These are phyloP conservation scores for Pythium dissimile DNA, from an alignment of 352 stramenopile genomes.

Conservation along the genomic window DNA sequence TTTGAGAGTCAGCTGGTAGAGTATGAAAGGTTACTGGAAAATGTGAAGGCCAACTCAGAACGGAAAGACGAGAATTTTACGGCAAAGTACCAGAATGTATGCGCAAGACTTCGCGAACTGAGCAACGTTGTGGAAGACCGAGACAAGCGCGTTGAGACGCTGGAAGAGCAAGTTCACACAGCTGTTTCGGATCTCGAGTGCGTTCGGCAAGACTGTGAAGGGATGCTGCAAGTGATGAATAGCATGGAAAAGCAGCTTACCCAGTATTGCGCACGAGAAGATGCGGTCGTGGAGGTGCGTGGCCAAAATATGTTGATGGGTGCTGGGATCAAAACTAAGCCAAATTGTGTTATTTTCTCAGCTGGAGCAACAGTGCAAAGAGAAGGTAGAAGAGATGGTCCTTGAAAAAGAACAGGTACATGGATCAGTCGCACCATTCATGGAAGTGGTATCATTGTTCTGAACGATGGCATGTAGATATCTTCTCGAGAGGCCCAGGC, in stretches of 20 bases:
- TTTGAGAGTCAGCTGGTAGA: conserved; percentile 52
- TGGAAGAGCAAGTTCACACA: conserved; percentile 38
- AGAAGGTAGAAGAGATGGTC: conserved; percentile 59
- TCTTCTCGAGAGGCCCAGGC: conserved; percentile 58
- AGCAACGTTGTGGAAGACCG: conserved; percentile 54
- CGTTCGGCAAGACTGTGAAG: conserved; percentile 75
- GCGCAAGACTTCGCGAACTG: conserved; percentile 56
- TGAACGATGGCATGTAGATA: conserved; percentile 26
- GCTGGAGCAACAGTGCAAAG: conserved; percentile 71
- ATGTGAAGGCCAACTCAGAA: conserved; percentile 56
- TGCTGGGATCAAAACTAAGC: not conserved
- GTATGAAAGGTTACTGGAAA: conserved; percentile 56
- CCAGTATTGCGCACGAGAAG: conserved; percentile 69
- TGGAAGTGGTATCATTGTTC: not conserved
- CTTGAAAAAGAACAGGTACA: conserved; percentile 75
- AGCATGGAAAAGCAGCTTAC: conserved; percentile 83
- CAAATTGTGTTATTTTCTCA: conserved; percentile 11
- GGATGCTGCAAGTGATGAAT: conserved; percentile 78
- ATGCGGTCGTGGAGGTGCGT: conserved; percentile 63
- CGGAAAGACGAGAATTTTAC: conserved; percentile 63
- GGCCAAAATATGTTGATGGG: not conserved
- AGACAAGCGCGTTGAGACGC: conserved; percentile 44
- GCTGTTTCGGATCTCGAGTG: conserved; percentile 55
- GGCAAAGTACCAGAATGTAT: conserved; percentile 68
- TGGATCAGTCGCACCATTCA: not conserved